Conservation (phyloP, 2,329 filamentous ascomycete species). For the Cladosporium sp. region DNA sequence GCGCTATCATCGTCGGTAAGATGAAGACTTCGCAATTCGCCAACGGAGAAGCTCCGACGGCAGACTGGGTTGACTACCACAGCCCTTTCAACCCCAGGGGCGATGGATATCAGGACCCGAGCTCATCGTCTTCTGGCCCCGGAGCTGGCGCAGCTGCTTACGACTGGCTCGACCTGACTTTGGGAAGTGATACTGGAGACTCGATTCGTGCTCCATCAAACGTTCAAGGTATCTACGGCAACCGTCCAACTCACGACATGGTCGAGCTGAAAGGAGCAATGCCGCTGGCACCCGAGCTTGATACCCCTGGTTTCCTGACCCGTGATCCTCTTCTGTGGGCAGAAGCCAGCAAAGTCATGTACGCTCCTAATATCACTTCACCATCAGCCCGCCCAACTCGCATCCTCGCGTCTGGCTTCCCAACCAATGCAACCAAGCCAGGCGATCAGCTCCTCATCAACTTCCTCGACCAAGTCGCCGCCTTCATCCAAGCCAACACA, state of each 20-base stretch:
- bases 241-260: slow-evolving; percentile 46
- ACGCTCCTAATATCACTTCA: slow-evolving; percentile 42
- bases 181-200: slow-evolving; percentile 50
- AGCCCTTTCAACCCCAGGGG: slow-evolving; percentile 42
- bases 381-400: slow-evolving; percentile 39
- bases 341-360: slow-evolving; percentile 42
- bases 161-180: slow-evolving; percentile 46
- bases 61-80: slow-evolving; percentile 48
- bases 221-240: slow-evolving; percentile 49
- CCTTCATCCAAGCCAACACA: slow-evolving; percentile 39
- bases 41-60: slow-evolving; percentile 45
- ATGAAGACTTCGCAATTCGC: slow-evolving; percentile 45
- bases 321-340: slow-evolving; percentile 43
- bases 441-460: slow-evolving; percentile 38
- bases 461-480: slow-evolving; percentile 42
- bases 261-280: slow-evolving; percentile 47
- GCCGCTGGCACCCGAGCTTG: slow-evolving; percentile 45
- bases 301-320: slow-evolving; percentile 46
- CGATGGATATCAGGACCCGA: slow-evolving; percentile 44
- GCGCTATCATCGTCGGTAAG: slow-evolving; percentile 49
- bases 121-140: slow-evolving; percentile 45
- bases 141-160: slow-evolving; percentile 45
- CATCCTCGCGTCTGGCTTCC: slow-evolving; percentile 43
- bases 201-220: slow-evolving; percentile 47
- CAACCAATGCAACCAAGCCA: slow-evolving; percentile 33